Percentiles rank a stretch among this genome's conserved stretches.
Evolutionary conservation across 2,329 filamentous ascomycete genomes (phyloP).

Genomic region (Trichoderma cornu-damae): DNA sequence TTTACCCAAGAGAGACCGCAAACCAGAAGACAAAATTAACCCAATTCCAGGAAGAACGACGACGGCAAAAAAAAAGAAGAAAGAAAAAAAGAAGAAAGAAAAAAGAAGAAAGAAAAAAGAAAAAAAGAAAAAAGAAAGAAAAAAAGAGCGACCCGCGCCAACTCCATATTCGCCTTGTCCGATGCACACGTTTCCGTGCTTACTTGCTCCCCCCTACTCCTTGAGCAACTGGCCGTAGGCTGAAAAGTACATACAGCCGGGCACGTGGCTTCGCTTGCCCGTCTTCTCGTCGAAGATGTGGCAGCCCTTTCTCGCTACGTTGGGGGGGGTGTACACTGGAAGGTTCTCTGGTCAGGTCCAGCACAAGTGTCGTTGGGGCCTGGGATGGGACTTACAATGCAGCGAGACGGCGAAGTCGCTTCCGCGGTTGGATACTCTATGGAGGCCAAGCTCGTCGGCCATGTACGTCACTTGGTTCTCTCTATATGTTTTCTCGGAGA

Average conservation of each 20-base stretch:
- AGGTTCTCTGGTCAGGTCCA: conserved; percentile 27
- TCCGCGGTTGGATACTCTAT: conserved; percentile 73
- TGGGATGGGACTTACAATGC: conserved; percentile 53
- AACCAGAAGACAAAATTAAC: conserved; percentile 15
- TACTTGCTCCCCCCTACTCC: conserved; percentile 30
- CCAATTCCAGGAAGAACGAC: background rate
- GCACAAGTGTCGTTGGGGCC: conserved; percentile 29
- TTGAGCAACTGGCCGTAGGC: conserved; percentile 49
- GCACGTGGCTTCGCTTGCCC: conserved; percentile 66
- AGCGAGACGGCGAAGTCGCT: conserved; percentile 76
- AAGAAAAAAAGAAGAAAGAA: too few species aligned
- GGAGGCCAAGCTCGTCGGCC: conserved; percentile 82
- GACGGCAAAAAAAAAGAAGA: background rate
- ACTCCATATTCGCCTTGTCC: conserved; percentile 7
- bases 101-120: background rate
- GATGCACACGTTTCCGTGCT: background rate
- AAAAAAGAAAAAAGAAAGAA: background rate
- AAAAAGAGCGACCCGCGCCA: background rate
- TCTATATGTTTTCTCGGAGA: conserved; percentile 61
- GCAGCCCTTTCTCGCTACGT: conserved; percentile 77
- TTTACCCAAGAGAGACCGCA: too few species aligned
- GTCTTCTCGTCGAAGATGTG: conserved; percentile 75
- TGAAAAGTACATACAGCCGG: conserved; percentile 68
- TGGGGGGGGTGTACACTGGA: conserved; percentile 77
- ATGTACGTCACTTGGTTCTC: conserved; percentile 82